Percentiles rank a stretch among this genome's conserved stretches.
phyloP scores from a whole-genome alignment of 78 protist species.

The Trichosphaerium sp. region DNA sequence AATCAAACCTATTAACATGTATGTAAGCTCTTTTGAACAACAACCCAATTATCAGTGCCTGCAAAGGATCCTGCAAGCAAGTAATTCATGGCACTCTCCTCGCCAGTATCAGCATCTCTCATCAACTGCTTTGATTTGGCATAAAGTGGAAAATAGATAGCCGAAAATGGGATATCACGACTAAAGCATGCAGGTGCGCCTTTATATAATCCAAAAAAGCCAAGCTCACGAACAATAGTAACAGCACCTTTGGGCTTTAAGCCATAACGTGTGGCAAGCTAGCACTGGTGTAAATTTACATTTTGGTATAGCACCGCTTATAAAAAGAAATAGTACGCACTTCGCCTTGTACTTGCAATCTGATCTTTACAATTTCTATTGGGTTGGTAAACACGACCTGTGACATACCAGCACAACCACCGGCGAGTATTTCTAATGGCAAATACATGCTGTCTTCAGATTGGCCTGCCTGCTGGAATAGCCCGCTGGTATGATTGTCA shows the following conservation, averaged over 20 bases:
- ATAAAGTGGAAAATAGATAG: conserved; percentile 68
- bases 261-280: neutral
- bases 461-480: too few species aligned
- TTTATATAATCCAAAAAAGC: conserved; percentile 57
- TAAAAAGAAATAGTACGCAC: neutral
- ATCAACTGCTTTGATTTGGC: conserved; percentile 41
- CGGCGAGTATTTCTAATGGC: conserved; percentile 63
- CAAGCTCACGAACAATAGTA: conserved; percentile 31
- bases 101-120: conserved; percentile 41
- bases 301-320: too few species aligned
- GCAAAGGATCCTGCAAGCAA: conserved; percentile 61
- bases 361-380: conserved; percentile 70
- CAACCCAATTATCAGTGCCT: too few species aligned
- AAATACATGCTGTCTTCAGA: conserved; percentile 50
- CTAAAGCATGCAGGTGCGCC: conserved; percentile 66
- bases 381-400: conserved; percentile 75
- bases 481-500: too few species aligned
- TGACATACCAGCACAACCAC: conserved; percentile 62
- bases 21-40: too few species aligned
- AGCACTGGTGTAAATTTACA: too few species aligned
- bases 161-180: conserved; percentile 72
- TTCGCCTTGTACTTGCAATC: conserved; percentile 48
- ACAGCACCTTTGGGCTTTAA: conserved; percentile 23
- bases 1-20: neutral
- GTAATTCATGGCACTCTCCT: conserved; percentile 39